A percentile compares a stretch with the other conserved stretches of the same genome.
Conservation (phyloP, 1,284 basidiomycete genomes). For the Leucoagaricus sp. region DNA sequence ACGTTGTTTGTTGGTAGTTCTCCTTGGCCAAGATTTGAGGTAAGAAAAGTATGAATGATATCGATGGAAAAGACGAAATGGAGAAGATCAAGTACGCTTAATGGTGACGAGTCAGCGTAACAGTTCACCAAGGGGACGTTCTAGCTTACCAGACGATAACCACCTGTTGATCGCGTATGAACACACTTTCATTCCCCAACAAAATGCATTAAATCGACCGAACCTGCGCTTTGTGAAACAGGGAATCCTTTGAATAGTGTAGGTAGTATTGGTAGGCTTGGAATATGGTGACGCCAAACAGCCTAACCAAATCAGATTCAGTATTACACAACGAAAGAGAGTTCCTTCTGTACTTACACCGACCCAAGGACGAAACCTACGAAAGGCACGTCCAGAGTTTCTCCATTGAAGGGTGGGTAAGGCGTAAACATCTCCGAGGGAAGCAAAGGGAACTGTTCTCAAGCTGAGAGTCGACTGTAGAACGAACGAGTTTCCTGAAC, state of each 20-base stretch:
- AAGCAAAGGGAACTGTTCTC: too few species aligned
- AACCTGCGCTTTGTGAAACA: neutral
- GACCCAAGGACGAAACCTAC: neutral
- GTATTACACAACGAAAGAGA: neutral
- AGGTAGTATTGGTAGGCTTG: conserved; percentile 7
- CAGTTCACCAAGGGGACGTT: neutral
- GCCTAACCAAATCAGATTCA: too few species aligned
- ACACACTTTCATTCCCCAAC: neutral
- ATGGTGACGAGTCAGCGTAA: too few species aligned
- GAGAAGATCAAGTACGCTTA: neutral
- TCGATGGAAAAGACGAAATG: conserved; percentile 1
- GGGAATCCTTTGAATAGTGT: neutral
- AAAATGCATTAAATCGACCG: neutral
- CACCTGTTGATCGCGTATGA: neutral
- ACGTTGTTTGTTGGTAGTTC: neutral
- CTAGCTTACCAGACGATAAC: neutral
- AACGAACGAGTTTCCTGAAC: too few species aligned
- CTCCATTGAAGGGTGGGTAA: too few species aligned
- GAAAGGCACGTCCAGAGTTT: too few species aligned
- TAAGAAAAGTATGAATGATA: neutral
- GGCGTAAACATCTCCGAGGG: too few species aligned
- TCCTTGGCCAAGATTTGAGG: neutral
- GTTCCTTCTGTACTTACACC: neutral
- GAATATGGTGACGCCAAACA: conserved; percentile 2
- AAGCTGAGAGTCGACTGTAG: too few species aligned